Percentiles rank a stretch among this genome's conserved stretches.
phyloP scores from a whole-genome alignment of 345 rosid species.

The Limnanthes douglasii region DNA sequence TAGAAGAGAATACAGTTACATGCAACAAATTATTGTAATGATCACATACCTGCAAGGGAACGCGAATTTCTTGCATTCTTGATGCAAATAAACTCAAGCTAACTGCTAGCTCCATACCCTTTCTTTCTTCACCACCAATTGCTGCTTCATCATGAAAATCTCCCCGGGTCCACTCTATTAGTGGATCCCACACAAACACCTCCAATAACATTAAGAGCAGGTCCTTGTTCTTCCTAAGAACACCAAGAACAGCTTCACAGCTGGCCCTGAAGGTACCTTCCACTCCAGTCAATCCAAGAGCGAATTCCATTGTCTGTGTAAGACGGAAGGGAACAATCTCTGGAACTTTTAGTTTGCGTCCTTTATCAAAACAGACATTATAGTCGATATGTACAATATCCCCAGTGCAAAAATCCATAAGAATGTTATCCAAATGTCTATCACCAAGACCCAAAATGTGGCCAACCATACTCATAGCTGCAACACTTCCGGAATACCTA shows the following conservation, averaged over 20 bases:
- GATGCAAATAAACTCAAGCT: conserved; percentile 95
- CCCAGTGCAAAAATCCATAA: conserved; percentile 79
- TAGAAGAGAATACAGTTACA: no score
- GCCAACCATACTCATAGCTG: conserved; percentile 96
- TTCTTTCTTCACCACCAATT: conserved; percentile 93
- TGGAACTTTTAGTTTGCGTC: conserved; percentile 75
- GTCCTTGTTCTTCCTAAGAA: conserved; percentile 76
- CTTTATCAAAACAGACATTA: conserved; percentile 94
- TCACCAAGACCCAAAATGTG: conserved; percentile 89
- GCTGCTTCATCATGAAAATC: conserved; percentile 96
- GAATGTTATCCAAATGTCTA: conserved; percentile 91
- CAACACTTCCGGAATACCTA: conserved; percentile 87
- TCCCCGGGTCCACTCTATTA: conserved; percentile 92
- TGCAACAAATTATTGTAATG: no score
- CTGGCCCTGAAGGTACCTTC: conserved; percentile 75
- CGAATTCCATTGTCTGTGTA: conserved; percentile 76
- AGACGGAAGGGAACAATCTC: conserved; percentile 94
- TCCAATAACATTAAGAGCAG: conserved; percentile 69
- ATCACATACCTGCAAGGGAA: conserved; percentile 70
- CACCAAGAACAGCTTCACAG: conserved; percentile 72
- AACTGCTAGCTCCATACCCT: conserved; percentile 95
- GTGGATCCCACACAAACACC: conserved; percentile 94
- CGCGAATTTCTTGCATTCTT: conserved; percentile 90
- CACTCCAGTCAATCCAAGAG: conserved; percentile 74
- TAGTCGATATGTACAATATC: conserved; percentile 92